A percentile compares a stretch with the other conserved stretches of the same genome.
phyloP scores from a whole-genome alignment of 2,329 filamentous ascomycete genomes.

The Geosmithia morbida region DNA sequence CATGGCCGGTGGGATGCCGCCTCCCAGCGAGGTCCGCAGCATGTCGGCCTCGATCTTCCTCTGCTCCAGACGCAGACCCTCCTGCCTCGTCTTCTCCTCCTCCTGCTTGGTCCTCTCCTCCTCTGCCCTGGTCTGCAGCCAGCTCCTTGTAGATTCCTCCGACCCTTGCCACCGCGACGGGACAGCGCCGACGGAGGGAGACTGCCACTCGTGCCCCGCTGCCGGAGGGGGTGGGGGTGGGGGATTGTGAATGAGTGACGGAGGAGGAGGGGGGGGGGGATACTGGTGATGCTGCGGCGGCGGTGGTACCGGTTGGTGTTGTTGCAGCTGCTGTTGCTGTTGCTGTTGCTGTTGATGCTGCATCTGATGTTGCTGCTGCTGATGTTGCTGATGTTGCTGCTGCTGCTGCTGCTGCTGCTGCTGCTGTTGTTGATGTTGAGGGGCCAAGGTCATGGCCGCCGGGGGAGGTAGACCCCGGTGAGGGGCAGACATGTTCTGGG shows the following conservation, averaged over 20 bases:
- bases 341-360: slow-evolving; percentile 2
- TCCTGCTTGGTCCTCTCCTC: slow-evolving; percentile 62
- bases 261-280: background rate
- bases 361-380: slow-evolving; percentile 1
- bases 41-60: slow-evolving; percentile 61
- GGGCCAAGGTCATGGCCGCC: slow-evolving; percentile 47
- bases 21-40: slow-evolving; percentile 50
- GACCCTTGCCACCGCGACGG: slow-evolving; percentile 52
- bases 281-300: slow-evolving; percentile 8
- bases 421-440: slow-evolving; percentile 14
- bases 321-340: slow-evolving; percentile 7
- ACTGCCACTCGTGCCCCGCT: slow-evolving; percentile 22
- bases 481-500: slow-evolving; percentile 51
- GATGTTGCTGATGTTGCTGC: slow-evolving; percentile 10
- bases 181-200: slow-evolving; percentile 23
- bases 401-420: slow-evolving; percentile 10
- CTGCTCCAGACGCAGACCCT: slow-evolving; percentile 55
- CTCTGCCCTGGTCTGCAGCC: slow-evolving; percentile 57
- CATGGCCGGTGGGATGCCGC: slow-evolving; percentile 60
- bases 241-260: slow-evolving; percentile 8
- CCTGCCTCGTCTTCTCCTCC: slow-evolving; percentile 54
- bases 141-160: slow-evolving; percentile 58
- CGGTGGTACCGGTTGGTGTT: slow-evolving; percentile 13
- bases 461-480: slow-evolving; percentile 57
- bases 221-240: slow-evolving; percentile 7